Conservation (phyloP, 345 rosid species). For the Hibiscus tridactylites region DNA sequence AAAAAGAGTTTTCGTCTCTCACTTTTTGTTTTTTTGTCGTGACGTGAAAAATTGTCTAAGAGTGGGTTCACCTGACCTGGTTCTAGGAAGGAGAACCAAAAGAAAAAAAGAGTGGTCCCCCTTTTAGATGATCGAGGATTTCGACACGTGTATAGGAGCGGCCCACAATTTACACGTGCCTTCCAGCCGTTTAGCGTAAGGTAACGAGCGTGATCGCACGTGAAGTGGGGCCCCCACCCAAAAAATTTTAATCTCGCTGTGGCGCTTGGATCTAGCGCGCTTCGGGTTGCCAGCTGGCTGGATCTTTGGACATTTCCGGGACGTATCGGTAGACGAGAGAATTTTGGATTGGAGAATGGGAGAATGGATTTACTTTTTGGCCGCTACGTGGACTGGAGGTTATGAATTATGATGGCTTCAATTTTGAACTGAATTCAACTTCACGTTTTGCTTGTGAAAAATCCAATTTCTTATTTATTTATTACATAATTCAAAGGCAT, state of each 20-base stretch:
- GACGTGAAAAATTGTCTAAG: constrained; percentile 6
- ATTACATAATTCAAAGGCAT: background rate
- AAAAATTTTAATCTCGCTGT: background rate
- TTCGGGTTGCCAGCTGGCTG: constrained; percentile 24
- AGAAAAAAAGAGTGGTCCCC: constrained; percentile 18
- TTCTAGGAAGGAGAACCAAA: constrained; percentile 16
- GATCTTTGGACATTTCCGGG: background rate
- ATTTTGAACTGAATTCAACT: background rate
- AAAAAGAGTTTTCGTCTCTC: constrained; percentile 10
- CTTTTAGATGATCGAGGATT: constrained; percentile 8
- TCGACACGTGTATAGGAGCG: constrained; percentile 12
- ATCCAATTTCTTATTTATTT: background rate
- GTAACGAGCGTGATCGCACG: constrained; percentile 30
- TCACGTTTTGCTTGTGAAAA: constrained; percentile 20
- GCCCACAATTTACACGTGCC: constrained; percentile 17
- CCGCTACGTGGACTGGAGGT: too few relatives aligned
- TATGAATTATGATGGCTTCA: background rate
- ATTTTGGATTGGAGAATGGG: background rate
- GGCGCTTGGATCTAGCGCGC: constrained; percentile 11
- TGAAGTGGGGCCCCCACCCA: constrained; percentile 28
- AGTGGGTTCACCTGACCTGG: constrained; percentile 20
- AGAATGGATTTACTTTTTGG: background rate
- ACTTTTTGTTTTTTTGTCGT: constrained; percentile 23
- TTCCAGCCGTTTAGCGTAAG: background rate
- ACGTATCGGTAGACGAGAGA: constrained; percentile 9